Conservation (phyloP, 345 rosid genomes). For the Salix caprea region DNA sequence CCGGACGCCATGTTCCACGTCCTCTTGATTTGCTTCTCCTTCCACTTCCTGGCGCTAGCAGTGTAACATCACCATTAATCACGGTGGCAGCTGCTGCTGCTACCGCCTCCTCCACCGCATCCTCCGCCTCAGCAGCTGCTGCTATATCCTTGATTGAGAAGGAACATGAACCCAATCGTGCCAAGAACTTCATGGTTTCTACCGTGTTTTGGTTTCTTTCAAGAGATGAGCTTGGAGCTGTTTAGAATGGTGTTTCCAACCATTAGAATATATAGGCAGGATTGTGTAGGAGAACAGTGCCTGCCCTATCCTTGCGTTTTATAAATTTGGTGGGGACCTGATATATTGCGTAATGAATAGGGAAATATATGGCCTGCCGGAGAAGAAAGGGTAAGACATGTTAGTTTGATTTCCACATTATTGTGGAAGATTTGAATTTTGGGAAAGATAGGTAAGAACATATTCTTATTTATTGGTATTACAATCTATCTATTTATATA, state of each 20-base stretch:
- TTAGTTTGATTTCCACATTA: too few species aligned
- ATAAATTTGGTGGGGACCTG: neutral
- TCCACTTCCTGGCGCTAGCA: neutral
- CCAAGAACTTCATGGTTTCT: slow-evolving; percentile 27
- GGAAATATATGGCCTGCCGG: neutral
- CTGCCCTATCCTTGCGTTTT: neutral
- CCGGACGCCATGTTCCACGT: slow-evolving; percentile 23
- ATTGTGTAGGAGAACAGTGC: neutral
- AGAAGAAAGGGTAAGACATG: neutral
- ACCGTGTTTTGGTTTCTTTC: neutral
- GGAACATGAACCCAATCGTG: slow-evolving; percentile 22
- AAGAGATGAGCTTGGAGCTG: neutral
- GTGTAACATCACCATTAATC: neutral
- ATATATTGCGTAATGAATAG: neutral
- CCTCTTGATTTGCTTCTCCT: neutral
- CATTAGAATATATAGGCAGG: neutral
- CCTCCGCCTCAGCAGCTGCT: neutral
- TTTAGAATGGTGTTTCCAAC: neutral
- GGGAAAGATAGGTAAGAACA: neutral
- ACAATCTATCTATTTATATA: too few species aligned
- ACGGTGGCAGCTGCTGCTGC: neutral
- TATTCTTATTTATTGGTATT: too few species aligned
- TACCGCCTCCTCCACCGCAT: neutral
- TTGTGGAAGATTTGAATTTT: neutral
- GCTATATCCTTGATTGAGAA: neutral